These are phyloP conservation scores for Colletotrichum sp. DNA, from an alignment of 2,329 filamentous ascomycete genomes.

Conservation along the genomic window DNA sequence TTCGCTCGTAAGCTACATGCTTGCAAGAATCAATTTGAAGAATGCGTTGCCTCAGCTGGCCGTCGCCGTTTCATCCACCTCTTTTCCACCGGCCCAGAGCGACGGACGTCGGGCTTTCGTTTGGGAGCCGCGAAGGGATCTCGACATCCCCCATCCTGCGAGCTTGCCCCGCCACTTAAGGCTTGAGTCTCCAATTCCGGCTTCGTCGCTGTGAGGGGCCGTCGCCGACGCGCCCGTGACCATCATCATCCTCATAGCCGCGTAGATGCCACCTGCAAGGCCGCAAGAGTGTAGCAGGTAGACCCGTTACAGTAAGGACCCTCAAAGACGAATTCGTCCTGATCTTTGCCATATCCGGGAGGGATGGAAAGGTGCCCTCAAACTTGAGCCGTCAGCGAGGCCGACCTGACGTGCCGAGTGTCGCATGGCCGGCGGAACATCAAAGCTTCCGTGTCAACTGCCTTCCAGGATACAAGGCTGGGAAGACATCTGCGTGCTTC, in stretches of 20 bases:
- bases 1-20: not conserved
- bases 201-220: too few species aligned
- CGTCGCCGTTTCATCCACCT: not conserved
- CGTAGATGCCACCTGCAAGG: too few species aligned
- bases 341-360: not conserved
- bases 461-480: not conserved
- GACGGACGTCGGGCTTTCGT: not conserved
- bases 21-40: not conserved
- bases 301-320: too few species aligned
- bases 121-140: not conserved
- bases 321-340: not conserved
- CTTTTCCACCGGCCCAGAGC: not conserved
- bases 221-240: too few species aligned
- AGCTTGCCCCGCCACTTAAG: too few species aligned
- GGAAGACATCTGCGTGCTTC: not conserved
- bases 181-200: too few species aligned
- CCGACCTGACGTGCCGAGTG: not conserved
- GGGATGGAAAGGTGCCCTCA: not conserved
- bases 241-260: too few species aligned
- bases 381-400: not conserved
- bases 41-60: not conserved
- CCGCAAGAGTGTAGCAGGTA: too few species aligned
- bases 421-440: not conserved
- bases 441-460: not conserved
- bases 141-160: not conserved